phyloP scores from a whole-genome alignment of 2,329 filamentous ascomycete genomes.

The Sporothrix globosa region DNA sequence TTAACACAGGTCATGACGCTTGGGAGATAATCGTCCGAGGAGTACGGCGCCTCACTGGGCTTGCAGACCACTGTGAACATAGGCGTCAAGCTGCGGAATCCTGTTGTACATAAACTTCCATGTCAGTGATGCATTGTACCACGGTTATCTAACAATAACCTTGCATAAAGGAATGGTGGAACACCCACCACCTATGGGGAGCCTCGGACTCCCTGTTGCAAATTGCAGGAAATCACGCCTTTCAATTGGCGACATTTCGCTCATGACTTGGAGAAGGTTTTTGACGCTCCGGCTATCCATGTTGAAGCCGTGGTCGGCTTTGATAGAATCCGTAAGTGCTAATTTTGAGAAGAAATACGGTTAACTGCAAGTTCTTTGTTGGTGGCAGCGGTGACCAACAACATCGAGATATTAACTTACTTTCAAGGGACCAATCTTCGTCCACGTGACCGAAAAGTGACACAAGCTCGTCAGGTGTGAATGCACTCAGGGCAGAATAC shows the following conservation, averaged over 20 bases:
- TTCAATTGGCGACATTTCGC: slow-evolving; percentile 72
- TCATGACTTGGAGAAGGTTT: slow-evolving; percentile 94
- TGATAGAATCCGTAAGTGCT: slow-evolving; percentile 97
- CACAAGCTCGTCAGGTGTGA: slow-evolving; percentile 92
- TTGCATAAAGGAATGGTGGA: not conserved
- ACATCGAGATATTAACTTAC: slow-evolving; percentile 58
- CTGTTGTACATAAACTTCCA: slow-evolving; percentile 50
- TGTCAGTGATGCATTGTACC: slow-evolving; percentile 41
- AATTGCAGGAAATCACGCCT: slow-evolving; percentile 96
- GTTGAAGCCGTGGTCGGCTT: slow-evolving; percentile 97
- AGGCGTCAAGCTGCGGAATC: slow-evolving; percentile 93
- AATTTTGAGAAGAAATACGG: not conserved
- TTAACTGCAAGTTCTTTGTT: not conserved
- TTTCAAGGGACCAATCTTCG: slow-evolving; percentile 97
- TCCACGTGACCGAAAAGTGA: slow-evolving; percentile 91
- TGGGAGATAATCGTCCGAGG: slow-evolving; percentile 95
- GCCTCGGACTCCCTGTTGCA: slow-evolving; percentile 94
- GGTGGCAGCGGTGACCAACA: not conserved
- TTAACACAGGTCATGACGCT: slow-evolving; percentile 99
- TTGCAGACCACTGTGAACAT: slow-evolving; percentile 99
- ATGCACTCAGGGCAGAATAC: slow-evolving; percentile 87
- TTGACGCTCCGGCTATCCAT: slow-evolving; percentile 96
- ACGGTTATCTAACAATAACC: not conserved
- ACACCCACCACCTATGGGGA: slow-evolving; percentile 89
- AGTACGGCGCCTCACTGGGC: slow-evolving; percentile 91